Conservation (phyloP, 2,329 filamentous ascomycete species). For the Harringtonia aguacate region DNA sequence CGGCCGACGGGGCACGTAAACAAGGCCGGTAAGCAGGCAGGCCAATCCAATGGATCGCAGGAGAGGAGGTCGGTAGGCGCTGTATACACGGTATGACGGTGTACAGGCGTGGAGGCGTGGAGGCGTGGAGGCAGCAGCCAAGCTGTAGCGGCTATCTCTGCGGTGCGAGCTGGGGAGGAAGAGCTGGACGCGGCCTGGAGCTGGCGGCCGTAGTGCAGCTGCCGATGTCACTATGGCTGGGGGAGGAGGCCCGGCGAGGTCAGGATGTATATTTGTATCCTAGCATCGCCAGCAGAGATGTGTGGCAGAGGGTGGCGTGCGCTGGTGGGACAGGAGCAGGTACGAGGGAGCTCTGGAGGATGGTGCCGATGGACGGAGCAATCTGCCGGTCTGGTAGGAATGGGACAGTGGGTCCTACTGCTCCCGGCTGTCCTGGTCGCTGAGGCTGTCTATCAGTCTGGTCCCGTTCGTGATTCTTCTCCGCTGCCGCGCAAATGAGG, state of each 20-base stretch:
- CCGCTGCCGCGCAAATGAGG: too few species aligned
- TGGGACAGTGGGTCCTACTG: not conserved
- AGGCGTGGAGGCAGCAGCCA: not conserved
- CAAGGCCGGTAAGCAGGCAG: not conserved
- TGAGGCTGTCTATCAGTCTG: too few species aligned
- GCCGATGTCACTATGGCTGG: too few species aligned
- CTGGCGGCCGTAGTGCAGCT: too few species aligned
- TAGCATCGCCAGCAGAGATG: not conserved
- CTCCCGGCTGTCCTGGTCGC: too few species aligned
- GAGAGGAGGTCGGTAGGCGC: not conserved
- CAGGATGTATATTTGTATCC: too few species aligned
- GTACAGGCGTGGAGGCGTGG: conserved; percentile 6
- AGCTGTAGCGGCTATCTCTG: not conserved
- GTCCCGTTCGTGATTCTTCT: too few species aligned
- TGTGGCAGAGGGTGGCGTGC: conserved; percentile 5
- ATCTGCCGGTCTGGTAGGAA: not conserved
- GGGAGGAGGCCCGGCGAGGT: not conserved
- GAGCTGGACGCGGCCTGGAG: not conserved
- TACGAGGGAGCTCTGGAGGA: not conserved
- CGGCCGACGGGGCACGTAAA: conserved; percentile 5
- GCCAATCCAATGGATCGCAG: not conserved
- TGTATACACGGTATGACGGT: conserved; percentile 11
- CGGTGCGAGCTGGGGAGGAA: not conserved
- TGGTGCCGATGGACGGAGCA: conserved; percentile 5
- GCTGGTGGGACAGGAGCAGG: conserved; percentile 3